Evolutionary conservation across 179 eudicot genomes (phyloP).

Genomic region (Nepenthes alata): DNA sequence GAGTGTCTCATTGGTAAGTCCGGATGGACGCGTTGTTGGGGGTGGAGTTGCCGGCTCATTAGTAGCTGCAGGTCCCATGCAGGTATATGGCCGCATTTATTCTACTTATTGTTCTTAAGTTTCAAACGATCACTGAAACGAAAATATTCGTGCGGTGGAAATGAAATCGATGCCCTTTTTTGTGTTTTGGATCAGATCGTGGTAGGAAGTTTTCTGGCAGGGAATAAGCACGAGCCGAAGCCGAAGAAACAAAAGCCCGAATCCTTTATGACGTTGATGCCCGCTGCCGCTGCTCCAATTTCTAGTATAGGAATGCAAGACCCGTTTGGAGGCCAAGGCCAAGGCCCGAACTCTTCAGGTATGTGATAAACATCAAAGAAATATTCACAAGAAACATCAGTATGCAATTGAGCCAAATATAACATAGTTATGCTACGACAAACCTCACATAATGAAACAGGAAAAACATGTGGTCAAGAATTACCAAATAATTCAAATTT

Average conservation of each 20-base stretch:
- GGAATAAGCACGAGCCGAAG: conserved; percentile 64
- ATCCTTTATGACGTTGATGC: conserved; percentile 16
- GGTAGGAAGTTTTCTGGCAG: conserved; percentile 79
- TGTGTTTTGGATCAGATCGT: conserved; percentile 42
- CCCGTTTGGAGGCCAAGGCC: conserved; percentile 11
- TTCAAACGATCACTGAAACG: neutral
- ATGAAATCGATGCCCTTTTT: conserved; percentile 1
- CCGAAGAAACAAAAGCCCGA: conserved; percentile 62
- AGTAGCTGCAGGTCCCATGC: conserved; percentile 81
- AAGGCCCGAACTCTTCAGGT: conserved; percentile 17
- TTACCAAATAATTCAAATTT: neutral
- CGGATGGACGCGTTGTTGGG: conserved; percentile 93
- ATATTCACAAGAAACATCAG: too few relatives aligned
- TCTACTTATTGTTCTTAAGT: neutral
- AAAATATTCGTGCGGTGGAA: neutral
- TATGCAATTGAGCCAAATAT: too few relatives aligned
- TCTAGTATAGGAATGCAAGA: conserved; percentile 22
- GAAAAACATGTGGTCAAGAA: too few relatives aligned
- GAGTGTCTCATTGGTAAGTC: conserved; percentile 89
- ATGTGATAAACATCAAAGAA: neutral
- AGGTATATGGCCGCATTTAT: conserved; percentile 29
- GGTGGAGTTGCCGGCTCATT: conserved; percentile 93
- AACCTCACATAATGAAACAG: too few relatives aligned
- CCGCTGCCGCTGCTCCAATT: conserved; percentile 19
- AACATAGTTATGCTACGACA: too few relatives aligned